A percentile compares a stretch with the other conserved stretches of the same genome.
phyloP scores from a whole-genome alignment of 2,329 filamentous ascomycete species.

The Pseudopyricularia cyperi region DNA sequence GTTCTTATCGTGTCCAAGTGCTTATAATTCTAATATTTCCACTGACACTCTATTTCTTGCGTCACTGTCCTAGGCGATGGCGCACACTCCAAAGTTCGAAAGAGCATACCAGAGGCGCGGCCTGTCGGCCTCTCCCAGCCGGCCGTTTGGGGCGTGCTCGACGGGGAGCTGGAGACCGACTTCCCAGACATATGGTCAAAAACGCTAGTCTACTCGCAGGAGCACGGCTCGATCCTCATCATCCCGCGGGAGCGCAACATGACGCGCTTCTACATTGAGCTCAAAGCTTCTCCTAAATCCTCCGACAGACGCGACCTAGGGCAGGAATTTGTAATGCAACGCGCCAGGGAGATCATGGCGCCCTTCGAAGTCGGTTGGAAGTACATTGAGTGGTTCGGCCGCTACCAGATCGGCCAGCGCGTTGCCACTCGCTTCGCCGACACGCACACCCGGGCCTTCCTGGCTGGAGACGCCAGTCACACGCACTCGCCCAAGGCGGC shows the following conservation, averaged over 20 bases:
- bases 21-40: not conserved
- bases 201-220: conserved; percentile 53
- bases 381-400: conserved; percentile 57
- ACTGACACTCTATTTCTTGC: not conserved
- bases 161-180: conserved; percentile 57
- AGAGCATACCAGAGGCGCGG: conserved; percentile 43
- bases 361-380: conserved; percentile 45
- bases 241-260: conserved; percentile 62
- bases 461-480: conserved; percentile 53
- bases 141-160: conserved; percentile 56
- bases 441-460: conserved; percentile 42
- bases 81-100: conserved; percentile 57
- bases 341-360: conserved; percentile 34
- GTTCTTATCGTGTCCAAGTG: not conserved
- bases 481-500: conserved; percentile 56
- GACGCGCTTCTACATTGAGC: conserved; percentile 50
- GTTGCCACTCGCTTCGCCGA: conserved; percentile 58
- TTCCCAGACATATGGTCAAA: conserved; percentile 69
- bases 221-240: conserved; percentile 57
- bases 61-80: conserved; percentile 41
- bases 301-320: conserved; percentile 27
- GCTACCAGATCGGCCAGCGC: conserved; percentile 58
- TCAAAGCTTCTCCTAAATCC: conserved; percentile 29
- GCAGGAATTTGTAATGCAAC: conserved; percentile 50
- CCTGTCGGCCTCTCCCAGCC: conserved; percentile 41